A percentile compares a stretch with the other conserved stretches of the same genome.
phyloP scores from a whole-genome alignment of 164 flowering plant species.

The Stephania yunnanensis region DNA sequence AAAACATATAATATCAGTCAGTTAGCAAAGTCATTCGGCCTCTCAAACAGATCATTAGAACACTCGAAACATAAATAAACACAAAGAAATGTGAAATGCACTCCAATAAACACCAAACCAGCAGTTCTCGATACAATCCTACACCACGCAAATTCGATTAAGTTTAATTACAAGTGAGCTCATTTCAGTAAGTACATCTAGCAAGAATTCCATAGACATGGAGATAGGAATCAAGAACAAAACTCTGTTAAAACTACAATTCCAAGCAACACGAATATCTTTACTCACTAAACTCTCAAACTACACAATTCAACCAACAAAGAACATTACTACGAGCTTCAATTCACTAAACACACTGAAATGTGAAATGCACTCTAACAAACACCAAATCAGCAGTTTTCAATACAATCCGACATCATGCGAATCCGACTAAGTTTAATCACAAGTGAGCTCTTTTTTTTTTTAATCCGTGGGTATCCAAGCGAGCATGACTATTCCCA shows the following conservation, averaged over 20 bases:
- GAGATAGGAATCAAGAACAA: background rate
- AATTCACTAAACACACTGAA: background rate
- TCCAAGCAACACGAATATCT: background rate
- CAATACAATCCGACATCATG: background rate
- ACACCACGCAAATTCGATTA: background rate
- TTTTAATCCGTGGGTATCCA: no score
- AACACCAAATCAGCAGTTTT: background rate
- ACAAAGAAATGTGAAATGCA: background rate
- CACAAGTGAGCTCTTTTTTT: background rate
- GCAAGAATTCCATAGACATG: background rate
- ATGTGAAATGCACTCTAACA: background rate
- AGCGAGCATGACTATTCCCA: no score
- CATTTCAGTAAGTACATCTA: background rate
- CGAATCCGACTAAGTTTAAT: background rate
- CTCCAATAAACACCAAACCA: background rate
- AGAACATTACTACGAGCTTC: no score
- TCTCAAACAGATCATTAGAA: background rate
- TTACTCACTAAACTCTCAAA: no score
- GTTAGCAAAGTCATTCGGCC: conserved; percentile 3
- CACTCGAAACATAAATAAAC: background rate
- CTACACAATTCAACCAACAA: no score
- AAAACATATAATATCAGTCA: conserved; percentile 31
- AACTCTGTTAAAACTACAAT: background rate
- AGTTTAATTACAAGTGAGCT: background rate
- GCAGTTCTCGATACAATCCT: background rate